Base-by-base conservation (phyloP, 2,329 filamentous ascomycete genomes). In the Epichloe elymi region DNA sequence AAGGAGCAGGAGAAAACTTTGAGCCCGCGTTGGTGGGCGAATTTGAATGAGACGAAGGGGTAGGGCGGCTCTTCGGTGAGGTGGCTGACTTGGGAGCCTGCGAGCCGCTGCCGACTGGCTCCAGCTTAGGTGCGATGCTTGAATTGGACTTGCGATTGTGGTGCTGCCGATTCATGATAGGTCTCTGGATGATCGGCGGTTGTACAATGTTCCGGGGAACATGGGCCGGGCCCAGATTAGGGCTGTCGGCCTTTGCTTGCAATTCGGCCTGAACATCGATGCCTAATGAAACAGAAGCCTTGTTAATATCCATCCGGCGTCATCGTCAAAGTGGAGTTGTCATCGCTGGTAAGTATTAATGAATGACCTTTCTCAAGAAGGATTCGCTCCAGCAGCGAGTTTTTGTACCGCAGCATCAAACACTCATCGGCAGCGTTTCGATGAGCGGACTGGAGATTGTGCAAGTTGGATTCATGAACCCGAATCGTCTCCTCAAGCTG, bases 231-330 rank as follows among this genome's bases (percentile, higher is more conserved):
- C 76, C 85, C 56, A 93, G 75, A 61, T 83, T 86, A 49, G 90
- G 88, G 69, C 86, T 94, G 60, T 86, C 88, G 46, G 87, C 90
- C 74, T 96, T 97, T 65, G 90, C 85, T 56, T 87, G 86, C 60
- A 98, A 78, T 71, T 97, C 93, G 56, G 90, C 87, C 71, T 97
- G 89, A 46, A 98, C 93, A 75, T 98, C 91, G 68, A 97, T 95
- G 60, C 89, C 89, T 94, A 42, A 26, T 23, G n/a, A 45, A 20
- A 39, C 42, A 49, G 15, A 46, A 38, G 14, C 14, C 35, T 37
- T 41, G 50, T 51, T 46, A 53, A 26, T 19, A 42, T 17, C 5
- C 39, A 14, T 38, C 38, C 15, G 26, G 20, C 15, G 17, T 36
- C 12, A 51, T 48, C 15, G 35, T 38, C 36, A 8, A 15, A 19